Conservation (phyloP, 1,284 basidiomycete species). For the Trichosporon faecale region DNA sequence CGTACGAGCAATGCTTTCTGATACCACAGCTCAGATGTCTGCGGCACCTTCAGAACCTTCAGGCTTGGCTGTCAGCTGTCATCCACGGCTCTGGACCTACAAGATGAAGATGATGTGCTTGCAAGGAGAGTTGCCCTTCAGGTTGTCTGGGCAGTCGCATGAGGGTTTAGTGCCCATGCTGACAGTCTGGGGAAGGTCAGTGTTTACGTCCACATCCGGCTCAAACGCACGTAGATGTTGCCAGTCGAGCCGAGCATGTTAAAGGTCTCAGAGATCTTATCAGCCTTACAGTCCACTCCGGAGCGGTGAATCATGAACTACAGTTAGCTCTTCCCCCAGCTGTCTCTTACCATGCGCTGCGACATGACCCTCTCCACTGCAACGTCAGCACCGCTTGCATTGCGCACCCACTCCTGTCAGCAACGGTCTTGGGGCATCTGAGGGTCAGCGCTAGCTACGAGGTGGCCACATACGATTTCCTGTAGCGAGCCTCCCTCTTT, state of each 20-base stretch:
- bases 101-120: conserved; percentile 46
- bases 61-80: conserved; percentile 24
- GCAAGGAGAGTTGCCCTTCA: conserved; percentile 40
- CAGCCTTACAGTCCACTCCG: not conserved
- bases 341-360: conserved; percentile 36
- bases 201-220: not conserved
- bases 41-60: conserved; percentile 40
- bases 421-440: not conserved
- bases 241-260: conserved; percentile 30
- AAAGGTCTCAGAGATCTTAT: conserved; percentile 8
- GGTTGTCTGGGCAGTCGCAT: conserved; percentile 42
- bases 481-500: not conserved
- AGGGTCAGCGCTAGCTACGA: not conserved
- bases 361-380: conserved; percentile 35
- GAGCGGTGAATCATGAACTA: conserved; percentile 35
- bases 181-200: conserved; percentile 29
- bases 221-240: conserved; percentile 3
- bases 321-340: not conserved
- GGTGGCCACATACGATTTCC: not conserved
- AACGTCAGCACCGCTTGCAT: not conserved
- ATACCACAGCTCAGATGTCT: conserved; percentile 30
- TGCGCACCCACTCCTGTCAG: not conserved
- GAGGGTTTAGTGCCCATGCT: conserved; percentile 20
- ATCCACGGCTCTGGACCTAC: conserved; percentile 22
- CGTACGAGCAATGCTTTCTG: conserved; percentile 39